Evolutionary conservation across 2,329 filamentous ascomycete genomes (phyloP), one percentile per base, ranked within the genome.

Genomic region (Colletotrichum navitas): DNA sequence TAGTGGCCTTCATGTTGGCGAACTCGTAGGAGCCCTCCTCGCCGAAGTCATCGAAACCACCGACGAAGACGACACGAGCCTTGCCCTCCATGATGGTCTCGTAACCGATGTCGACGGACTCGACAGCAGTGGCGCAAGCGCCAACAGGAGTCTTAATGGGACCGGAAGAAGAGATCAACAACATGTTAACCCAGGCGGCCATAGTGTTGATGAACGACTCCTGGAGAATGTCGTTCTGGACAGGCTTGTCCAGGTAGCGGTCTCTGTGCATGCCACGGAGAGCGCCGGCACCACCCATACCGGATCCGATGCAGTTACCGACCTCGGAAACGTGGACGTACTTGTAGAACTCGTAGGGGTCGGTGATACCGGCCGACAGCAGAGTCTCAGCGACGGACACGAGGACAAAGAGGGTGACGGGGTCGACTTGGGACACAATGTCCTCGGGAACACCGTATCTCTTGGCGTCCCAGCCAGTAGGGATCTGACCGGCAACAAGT

Each of bases 131-230:
- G 69, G 96, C 96, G 81, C 96, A 99, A 79, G 96, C 96, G 86
- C 95, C 96, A 63, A 98, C 96, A 4, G 96, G 96, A 0, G 97
- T 98, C 88, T 98, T 98, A 88, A 99, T 98, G 52, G 96, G 94
- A 76, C 96, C 96, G 63, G 96, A 98, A 6, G 96, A 98, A 5
- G 96, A 99, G 74, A 99, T 87, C 74, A 99, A 87, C 84, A 99
- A 87, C 96, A 99, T 99, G 87, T 99, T 99, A 69, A 99, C 95
- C 96, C 96, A 99, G 21, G 96, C 96, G 77, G 94, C 92, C 95
- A 99, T 99, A 67, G 96, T 99, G 88, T 99, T 99, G 89, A 99
- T 98, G 88, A 99, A 99, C 16, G 96, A 98, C 84, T 99, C 96
- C 81, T 99, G 97, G 18, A 99, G 89, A 80, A 99, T 98, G 80